Evolutionary conservation across 2,329 filamentous ascomycete genomes (phyloP).

Genomic region (Ophiostoma ips): DNA sequence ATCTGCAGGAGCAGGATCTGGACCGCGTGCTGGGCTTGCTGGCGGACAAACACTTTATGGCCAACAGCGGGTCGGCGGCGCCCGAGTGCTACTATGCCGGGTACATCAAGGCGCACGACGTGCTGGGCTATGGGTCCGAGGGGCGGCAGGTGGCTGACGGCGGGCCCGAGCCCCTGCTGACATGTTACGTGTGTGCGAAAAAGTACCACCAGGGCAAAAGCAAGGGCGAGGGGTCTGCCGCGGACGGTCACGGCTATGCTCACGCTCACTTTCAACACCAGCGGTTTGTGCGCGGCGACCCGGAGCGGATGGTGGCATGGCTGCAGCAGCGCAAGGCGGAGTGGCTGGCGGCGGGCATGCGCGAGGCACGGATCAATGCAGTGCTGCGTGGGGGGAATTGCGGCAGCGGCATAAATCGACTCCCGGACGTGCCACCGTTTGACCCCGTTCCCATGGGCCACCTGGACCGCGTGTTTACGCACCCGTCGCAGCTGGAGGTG

Average conservation of each 20-base stretch:
- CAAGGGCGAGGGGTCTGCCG: too few relatives aligned
- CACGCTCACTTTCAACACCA: constrained; percentile 8
- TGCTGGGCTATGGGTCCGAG: constrained; percentile 1
- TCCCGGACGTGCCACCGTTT: constrained; percentile 11
- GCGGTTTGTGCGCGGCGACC: neutral
- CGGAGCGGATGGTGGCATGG: constrained; percentile 1
- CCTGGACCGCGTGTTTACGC: constrained; percentile 7
- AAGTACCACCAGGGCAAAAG: constrained; percentile 1
- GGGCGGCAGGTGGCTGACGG: too few relatives aligned
- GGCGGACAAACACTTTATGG: neutral
- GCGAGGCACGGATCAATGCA: constrained; percentile 8
- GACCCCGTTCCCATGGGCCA: constrained; percentile 9
- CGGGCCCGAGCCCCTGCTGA: neutral
- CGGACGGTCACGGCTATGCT: constrained; percentile 1
- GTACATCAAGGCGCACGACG: constrained; percentile 5
- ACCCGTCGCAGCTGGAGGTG: constrained; percentile 4
- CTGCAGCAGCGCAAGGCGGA: constrained; percentile 8
- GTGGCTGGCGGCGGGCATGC: constrained; percentile 11
- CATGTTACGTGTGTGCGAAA: neutral
- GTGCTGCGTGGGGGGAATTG: neutral
- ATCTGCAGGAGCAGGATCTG: constrained; percentile 6
- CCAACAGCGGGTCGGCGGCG: neutral
- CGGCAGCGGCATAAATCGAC: neutral
- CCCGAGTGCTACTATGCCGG: constrained; percentile 7
- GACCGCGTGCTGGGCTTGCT: constrained; percentile 5